Evolutionary conservation across 148 eudicot genomes (phyloP).

Genomic region (Rhododendron molle): DNA sequence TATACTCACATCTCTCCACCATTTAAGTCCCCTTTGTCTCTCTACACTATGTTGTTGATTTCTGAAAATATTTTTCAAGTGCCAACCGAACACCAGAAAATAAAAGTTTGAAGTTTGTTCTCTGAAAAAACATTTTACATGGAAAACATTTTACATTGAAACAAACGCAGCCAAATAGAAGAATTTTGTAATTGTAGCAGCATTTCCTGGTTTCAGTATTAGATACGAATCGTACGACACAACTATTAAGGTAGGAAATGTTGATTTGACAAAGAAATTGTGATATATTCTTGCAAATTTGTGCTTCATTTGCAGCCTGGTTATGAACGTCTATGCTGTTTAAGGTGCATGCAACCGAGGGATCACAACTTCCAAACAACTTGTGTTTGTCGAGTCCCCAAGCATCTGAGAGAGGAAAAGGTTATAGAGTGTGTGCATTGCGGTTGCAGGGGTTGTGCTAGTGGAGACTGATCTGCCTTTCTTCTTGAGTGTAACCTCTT

Average conservation of each 20-base stretch:
- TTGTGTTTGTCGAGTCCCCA: slow-evolving; percentile 86
- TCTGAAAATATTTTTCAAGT: too few relatives aligned
- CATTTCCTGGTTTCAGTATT: neutral
- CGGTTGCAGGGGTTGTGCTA: slow-evolving; percentile 83
- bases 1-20: too few relatives aligned
- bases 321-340: slow-evolving; percentile 84
- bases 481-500: neutral
- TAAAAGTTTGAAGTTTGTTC: too few relatives aligned
- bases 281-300: neutral
- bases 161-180: neutral
- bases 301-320: slow-evolving; percentile 58
- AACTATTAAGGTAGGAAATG: neutral
- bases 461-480: slow-evolving; percentile 56
- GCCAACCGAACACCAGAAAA: too few relatives aligned
- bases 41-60: too few relatives aligned
- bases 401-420: slow-evolving; percentile 86
- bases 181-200: neutral
- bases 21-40: too few relatives aligned
- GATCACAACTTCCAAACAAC: slow-evolving; percentile 91
- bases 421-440: slow-evolving; percentile 86
- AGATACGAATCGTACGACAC: too few relatives aligned
- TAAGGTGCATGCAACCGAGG: slow-evolving; percentile 80
- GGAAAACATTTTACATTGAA: too few relatives aligned
- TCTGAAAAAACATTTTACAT: too few relatives aligned
- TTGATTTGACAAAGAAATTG: neutral